phyloP scores from a whole-genome alignment of 169 alveolate genomes.

The Cryptosporidium ubiquitum region DNA sequence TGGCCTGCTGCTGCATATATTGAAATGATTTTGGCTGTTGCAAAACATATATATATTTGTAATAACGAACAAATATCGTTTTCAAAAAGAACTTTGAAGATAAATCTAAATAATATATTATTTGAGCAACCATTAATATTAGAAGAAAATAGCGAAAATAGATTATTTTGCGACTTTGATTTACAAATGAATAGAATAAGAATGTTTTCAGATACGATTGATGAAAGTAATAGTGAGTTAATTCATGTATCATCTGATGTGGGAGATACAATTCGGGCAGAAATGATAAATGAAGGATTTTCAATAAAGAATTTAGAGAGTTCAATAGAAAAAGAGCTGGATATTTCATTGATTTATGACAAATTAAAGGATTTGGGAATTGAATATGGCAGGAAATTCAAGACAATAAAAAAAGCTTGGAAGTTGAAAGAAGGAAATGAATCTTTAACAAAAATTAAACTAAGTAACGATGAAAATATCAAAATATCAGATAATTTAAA shows the following conservation, averaged over 20 bases:
- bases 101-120: constrained; percentile 17
- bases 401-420: constrained; percentile 76
- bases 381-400: constrained; percentile 80
- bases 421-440: constrained; percentile 30
- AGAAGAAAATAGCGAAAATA: not conserved
- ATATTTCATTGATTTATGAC: constrained; percentile 75
- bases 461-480: not conserved
- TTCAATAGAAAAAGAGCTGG: constrained; percentile 1
- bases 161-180: constrained; percentile 2
- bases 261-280: not conserved
- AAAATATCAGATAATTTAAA: not conserved
- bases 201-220: not conserved
- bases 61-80: constrained; percentile 28
- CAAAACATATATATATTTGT: constrained; percentile 43
- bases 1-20: constrained; percentile 72
- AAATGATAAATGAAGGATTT: not conserved
- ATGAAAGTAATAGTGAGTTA: not conserved
- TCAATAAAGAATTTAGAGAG: not conserved
- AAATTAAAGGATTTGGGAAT: constrained; percentile 77
- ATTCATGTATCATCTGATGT: constrained; percentile 31
- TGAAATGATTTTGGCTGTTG: constrained; percentile 45
- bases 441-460: constrained; percentile 12
- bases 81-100: constrained; percentile 30
- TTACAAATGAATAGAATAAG: constrained; percentile 1
- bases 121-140: constrained; percentile 60